Evolutionary conservation across 2,329 filamentous ascomycete species (phyloP), one percentile per base, ranked within the genome.

Genomic region (Fusarium robinianum): DNA sequence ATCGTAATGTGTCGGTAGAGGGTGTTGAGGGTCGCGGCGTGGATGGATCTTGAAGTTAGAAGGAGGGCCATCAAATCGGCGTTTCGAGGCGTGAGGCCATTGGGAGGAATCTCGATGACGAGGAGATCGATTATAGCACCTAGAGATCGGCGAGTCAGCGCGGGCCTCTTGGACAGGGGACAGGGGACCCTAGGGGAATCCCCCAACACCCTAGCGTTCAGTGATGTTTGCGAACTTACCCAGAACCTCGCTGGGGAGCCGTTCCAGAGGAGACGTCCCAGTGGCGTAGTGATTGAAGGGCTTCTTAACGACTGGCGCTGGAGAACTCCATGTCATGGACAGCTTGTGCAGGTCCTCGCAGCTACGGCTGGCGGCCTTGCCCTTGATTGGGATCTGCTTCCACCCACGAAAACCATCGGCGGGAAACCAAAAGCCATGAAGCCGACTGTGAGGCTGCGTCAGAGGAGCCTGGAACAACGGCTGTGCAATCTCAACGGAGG

Each of bases 1-100:
- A 92, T 86, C 29, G 87, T 90, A 66, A 92, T 87, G 65, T 88
- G 83, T 55, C 81, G 79, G 71, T 92, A 92, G 34, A 94, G 77
- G 6, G 87, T 87, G 55, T 81, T 79, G 22, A 91, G 72, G 4
- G 88, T 91, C 14, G 84, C 84, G 17, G 79, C 78, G 63, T 92
- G 85, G 47, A 92, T 73, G 19, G 81, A 80, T 63, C 80, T 82
- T n/a, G 87, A 92, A n/a, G 86, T 83, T 52, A 90, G 70, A 24
- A 92, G 75, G 51, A 90, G 79, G 12, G 87, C 81, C 72, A 90
- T 85, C 46, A 92, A 74, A 64, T 92, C 88, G 44, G 85, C 78
- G 64, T 92, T 92, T 53, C 88, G 85, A 25, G 84, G 81, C 17
- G 85, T 83, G 58, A 88, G 79, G 41, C 85, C 85, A 65, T 90